phyloP scores from a whole-genome alignment of 2,329 filamentous ascomycete genomes.

The Fusarium mexicanum region DNA sequence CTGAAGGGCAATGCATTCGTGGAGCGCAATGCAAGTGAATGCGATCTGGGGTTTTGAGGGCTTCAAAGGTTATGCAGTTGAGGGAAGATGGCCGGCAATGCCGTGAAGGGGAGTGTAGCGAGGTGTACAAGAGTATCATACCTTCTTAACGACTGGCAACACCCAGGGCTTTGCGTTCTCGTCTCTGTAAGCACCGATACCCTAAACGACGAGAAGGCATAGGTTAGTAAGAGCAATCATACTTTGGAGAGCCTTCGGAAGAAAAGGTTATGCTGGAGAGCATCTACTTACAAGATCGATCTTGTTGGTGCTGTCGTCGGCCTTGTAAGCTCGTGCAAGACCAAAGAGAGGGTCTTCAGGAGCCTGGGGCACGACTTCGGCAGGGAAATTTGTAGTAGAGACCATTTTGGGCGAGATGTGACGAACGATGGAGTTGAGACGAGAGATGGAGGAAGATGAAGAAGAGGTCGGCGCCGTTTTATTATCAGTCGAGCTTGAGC shows the following conservation, averaged over 20 bases:
- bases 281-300: constrained; percentile 81
- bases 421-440: constrained; percentile 69
- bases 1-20: constrained; percentile 12
- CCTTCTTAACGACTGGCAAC: constrained; percentile 95
- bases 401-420: constrained; percentile 73
- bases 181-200: constrained; percentile 93
- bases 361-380: constrained; percentile 83
- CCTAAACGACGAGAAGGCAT: constrained; percentile 51
- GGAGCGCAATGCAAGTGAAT: constrained; percentile 9
- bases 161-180: constrained; percentile 98
- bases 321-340: constrained; percentile 86
- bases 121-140: constrained; percentile 50
- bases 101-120: constrained; percentile 5
- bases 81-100: neutral
- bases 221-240: constrained; percentile 13
- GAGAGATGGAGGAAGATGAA: constrained; percentile 59
- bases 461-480: constrained; percentile 46
- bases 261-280: neutral
- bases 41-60: constrained; percentile 1
- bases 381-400: constrained; percentile 69
- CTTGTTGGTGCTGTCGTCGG: constrained; percentile 81
- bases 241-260: neutral
- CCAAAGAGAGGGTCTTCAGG: constrained; percentile 96
- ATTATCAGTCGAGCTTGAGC: constrained; percentile 44
- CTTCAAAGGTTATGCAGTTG: constrained; percentile 12